These are phyloP conservation scores for Penicillium paneum DNA, from an alignment of 2,329 filamentous ascomycete genomes.

Conservation along the genomic window DNA sequence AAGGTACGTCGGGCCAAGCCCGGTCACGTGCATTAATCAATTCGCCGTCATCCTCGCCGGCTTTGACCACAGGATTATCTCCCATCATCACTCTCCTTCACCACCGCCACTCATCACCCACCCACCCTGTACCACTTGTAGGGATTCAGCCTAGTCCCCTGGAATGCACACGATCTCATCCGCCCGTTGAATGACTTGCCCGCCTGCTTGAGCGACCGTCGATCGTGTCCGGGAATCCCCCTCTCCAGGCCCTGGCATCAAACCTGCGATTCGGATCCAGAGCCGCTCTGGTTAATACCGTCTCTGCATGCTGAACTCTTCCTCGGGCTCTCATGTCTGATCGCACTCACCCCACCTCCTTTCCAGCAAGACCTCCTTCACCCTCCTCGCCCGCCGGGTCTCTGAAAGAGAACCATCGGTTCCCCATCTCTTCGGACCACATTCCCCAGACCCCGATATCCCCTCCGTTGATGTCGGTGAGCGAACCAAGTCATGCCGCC, in stretches of 20 bases:
- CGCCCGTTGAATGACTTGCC: constrained; percentile 33
- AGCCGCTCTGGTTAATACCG: constrained; percentile 17
- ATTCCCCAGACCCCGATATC: constrained; percentile 42
- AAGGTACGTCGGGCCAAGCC: constrained; percentile 5
- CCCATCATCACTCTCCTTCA: constrained; percentile 18
- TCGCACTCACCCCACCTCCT: constrained; percentile 33
- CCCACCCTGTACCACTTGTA: constrained; percentile 11
- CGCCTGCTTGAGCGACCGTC: constrained; percentile 36
- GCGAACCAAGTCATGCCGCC: constrained; percentile 49
- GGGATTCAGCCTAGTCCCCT: constrained; percentile 19
- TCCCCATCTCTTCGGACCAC: constrained; percentile 31
- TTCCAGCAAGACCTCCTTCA: constrained; percentile 41
- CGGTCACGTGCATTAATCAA: constrained; percentile 7
- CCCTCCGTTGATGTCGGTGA: constrained; percentile 51
- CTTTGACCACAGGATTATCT: constrained; percentile 16
- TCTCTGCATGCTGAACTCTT: constrained; percentile 12
- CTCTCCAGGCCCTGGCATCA: constrained; percentile 22
- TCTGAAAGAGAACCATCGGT: constrained; percentile 36
- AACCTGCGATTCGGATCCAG: constrained; percentile 19
- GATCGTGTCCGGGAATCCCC: constrained; percentile 30
- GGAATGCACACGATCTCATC: constrained; percentile 36
- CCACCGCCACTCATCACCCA: constrained; percentile 17
- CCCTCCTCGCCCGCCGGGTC: constrained; percentile 43
- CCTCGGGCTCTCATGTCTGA: constrained; percentile 38
- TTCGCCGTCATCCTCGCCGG: constrained; percentile 17